Base-by-base conservation (phyloP, 164 flowering plant species). In the Pachysandra terminalis region DNA sequence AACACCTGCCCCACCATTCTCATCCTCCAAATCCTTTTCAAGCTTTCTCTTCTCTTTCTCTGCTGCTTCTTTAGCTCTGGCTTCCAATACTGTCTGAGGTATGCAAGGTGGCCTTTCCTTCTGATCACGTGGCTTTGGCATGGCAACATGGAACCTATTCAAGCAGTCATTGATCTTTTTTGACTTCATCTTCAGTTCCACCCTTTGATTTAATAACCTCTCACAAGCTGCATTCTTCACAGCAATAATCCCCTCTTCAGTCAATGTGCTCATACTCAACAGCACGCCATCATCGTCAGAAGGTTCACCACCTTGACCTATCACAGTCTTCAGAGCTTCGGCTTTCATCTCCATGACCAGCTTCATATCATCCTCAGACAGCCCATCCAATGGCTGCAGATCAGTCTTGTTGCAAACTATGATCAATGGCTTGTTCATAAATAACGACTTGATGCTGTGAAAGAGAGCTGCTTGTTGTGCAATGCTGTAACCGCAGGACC, bases 371-470 rank as follows among this genome's bases (percentile, higher is more conserved):
- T 87, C 90, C 73, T 87, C 88, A 21, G 88, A 73, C 19, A 87
- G 22, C 16, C 78, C 77, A 65, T 86, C 90, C 59, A 87, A 37
- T 57, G 92, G 82, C 84, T 81, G 85, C 83, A 87, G 73, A 68
- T 87, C 92, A 65, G 86, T 86, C 81, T 87, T 87, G 73, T 87
- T 87, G 77, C 90, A 84, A 59, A 87, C 90, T 17, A 87, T 76
- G 9, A 86, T 71, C 75, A 87, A 72, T 0, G 90, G 90, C 59
- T 87, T 87, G 72, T 86, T 86, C 88, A 86, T 75, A 68, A 86
- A 87, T 35, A 85, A 63, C 26, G 92, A 84, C 74, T 87, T 87
- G 16, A 87, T 87, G 71, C 89, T 85, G 73, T 87, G 90, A 63
- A 87, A 87, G 23, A 87, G 84, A 19, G 92, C 88, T 14, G 89